Percentiles rank a stretch among this genome's conserved stretches.
phyloP scores from a whole-genome alignment of 768 basidiomycete genomes.

The Scleroderma bovista region DNA sequence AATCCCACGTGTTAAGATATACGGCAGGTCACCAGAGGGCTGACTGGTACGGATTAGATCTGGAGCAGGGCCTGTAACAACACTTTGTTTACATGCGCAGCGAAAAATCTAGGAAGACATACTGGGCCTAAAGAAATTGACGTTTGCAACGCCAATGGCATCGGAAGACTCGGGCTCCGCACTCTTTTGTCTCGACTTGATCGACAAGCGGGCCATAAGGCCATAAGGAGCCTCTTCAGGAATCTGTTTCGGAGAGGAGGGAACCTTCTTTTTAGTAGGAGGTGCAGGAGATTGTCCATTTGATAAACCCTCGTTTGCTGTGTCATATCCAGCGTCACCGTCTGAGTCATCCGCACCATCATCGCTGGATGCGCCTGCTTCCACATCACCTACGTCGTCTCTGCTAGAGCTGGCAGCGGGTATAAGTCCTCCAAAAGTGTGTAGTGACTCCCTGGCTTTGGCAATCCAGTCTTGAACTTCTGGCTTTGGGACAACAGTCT shows the following conservation, averaged over 20 bases:
- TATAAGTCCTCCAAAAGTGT: slow-evolving; percentile 64
- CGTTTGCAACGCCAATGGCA: slow-evolving; percentile 60
- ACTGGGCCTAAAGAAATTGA: slow-evolving; percentile 65
- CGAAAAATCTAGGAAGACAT: slow-evolving; percentile 15
- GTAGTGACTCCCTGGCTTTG: slow-evolving; percentile 62
- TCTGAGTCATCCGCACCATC: slow-evolving; percentile 34
- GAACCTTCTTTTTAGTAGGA: slow-evolving; percentile 35
- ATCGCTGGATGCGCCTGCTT: slow-evolving; percentile 30
- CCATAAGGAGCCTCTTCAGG: slow-evolving; percentile 69
- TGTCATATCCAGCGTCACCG: slow-evolving; percentile 29
- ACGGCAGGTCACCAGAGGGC: slow-evolving; percentile 43
- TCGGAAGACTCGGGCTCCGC: slow-evolving; percentile 41
- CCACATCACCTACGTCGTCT: slow-evolving; percentile 38
- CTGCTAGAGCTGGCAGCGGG: slow-evolving; percentile 52
- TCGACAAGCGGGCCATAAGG: slow-evolving; percentile 61
- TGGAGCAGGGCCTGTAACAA: slow-evolving; percentile 34
- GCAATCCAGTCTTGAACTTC: slow-evolving; percentile 75
- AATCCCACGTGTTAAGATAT: slow-evolving; percentile 59
- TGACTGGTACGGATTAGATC: slow-evolving; percentile 36
- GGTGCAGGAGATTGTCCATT: slow-evolving; percentile 26
- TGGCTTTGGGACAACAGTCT: slow-evolving; percentile 36
- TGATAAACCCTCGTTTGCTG: slow-evolving; percentile 17
- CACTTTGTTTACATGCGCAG: background rate
- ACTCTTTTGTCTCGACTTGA: slow-evolving; percentile 41
- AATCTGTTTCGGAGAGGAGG: slow-evolving; percentile 42